Evolutionary conservation across 2,329 filamentous ascomycete species (phyloP), one percentile per base, ranked within the genome.

Genomic region (Clarireedia monteithiana): DNA sequence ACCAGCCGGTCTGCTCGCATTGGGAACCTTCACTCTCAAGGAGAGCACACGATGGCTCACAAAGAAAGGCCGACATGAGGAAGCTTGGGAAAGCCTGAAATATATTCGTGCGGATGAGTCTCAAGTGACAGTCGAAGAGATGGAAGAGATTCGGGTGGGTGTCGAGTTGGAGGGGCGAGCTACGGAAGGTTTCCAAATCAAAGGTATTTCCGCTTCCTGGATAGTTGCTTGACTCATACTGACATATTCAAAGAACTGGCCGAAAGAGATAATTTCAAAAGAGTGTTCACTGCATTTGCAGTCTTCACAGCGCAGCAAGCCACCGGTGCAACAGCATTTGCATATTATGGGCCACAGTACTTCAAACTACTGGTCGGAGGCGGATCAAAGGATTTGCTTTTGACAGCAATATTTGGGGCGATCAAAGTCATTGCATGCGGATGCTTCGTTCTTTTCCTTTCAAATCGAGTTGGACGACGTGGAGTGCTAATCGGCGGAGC

Each of bases 331-430:
- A 79, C 76, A 0, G 75, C 74, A 0, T 64, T 79, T 23, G 77
- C 77, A 2, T 78, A 79, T 60, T 79, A 77, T 60, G 75, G 75
- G 1, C 76, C 74, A 0, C 77, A 80, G 61, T 75, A 80, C 42
- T 80, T 80, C 66, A 68, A 69, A 14, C 71, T 75, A 3, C 54
- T 62, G 9, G 74, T 79, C 9, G 76, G 77, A 4, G 75, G 75
- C 12, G 76, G 75, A 4, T 66, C 72, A 44, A 69, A 74, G n/a
- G 67, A 70, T 30, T 73, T 77, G 40, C 68, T 79, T 6, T 71
- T 80, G 51, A 79, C 75, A 1, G 77, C 76, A 9, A 77, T 79
- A 66, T 80, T 80, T 45, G 77, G 77, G 2, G 66, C 78, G 6
- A 73, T 77, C 57, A 80, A 80, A 64, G 74, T 79, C 24, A 67